Evolutionary conservation across 1,284 basidiomycete genomes (phyloP), one percentile per base, ranked within the genome.

Genomic region (Erythrobasidium hasegawianum): DNA sequence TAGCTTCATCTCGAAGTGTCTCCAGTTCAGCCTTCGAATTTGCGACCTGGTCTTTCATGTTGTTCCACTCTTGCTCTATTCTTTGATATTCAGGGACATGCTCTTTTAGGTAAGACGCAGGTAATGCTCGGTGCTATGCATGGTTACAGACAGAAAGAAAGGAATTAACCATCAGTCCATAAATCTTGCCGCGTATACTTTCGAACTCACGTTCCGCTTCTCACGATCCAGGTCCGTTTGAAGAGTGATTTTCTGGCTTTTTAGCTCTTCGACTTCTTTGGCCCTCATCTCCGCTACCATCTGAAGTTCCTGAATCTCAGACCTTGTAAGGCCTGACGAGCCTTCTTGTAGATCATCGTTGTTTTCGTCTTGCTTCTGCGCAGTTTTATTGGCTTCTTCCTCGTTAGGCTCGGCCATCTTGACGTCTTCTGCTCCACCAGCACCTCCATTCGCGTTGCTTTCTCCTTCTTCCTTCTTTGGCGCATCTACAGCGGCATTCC

Each of bases 1-100:
- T 72, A 16, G 69, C 61, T 57, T 74, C 73, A 50, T 71, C 68
- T 16, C 43, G 47, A 4, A 71, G 64, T 2, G 65, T 54, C 16
- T 73, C 72, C 2, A 72, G 56, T 16, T 73, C 69, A 14, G 14
- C 20, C n/a, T 57, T 56, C 24, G 69, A 67, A 43, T 64, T 11
- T 11, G 4, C 33, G n/a, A n/a, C n/a, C n/a, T n/a, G n/a, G n/a
- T 58, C n/a, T 75, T 73, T 56, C 68, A 67, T 41, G 72, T 71
- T 26, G 54, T 27, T 5, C 61, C 64, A 14, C 71, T 60, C 39
- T 70, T 59, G 22, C 70, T 67, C 1, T 72, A 67, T 43, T 76
- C 67, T 10, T 62, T 64, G 45, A 73, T 70, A n/a, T 43, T 76
- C 70, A 14, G 64, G 57, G 33, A 76, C 64, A 29, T 70, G 41